Evolutionary conservation across 1,139 yeast genomes (phyloP).

Genomic region (Saccharomyces pastorianus): DNA sequence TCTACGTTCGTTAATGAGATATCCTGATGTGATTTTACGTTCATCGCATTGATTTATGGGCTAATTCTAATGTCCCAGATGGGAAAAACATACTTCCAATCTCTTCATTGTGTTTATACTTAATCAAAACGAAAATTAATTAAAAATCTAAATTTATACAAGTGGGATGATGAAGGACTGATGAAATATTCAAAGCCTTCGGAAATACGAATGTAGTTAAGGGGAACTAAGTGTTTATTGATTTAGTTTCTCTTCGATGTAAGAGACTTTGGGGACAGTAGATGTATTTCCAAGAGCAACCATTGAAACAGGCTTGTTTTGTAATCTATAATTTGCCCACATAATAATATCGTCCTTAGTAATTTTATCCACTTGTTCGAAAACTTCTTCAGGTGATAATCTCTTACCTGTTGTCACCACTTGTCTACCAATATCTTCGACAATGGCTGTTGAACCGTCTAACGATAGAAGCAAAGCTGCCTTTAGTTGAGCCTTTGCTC

Average conservation of each 20-base stretch:
- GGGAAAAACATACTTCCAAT: too few species aligned
- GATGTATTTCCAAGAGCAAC: slow-evolving; percentile 83
- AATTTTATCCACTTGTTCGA: slow-evolving; percentile 71
- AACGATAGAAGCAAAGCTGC: slow-evolving; percentile 82
- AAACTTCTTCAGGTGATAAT: slow-evolving; percentile 85
- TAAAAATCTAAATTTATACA: too few species aligned
- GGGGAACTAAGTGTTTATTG: slow-evolving; percentile 1
- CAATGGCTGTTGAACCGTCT: slow-evolving; percentile 93
- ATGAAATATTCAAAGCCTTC: too few species aligned
- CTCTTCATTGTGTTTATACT: too few species aligned
- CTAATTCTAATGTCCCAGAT: too few species aligned
- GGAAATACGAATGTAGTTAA: too few species aligned
- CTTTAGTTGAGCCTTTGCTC: slow-evolving; percentile 89
- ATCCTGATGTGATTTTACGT: too few species aligned
- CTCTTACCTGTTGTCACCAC: slow-evolving; percentile 89
- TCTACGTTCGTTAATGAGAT: too few species aligned
- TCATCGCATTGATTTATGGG: too few species aligned
- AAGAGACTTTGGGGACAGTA: slow-evolving; percentile 30
- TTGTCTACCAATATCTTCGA: slow-evolving; percentile 97
- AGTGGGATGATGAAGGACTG: too few species aligned
- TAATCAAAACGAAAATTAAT: too few species aligned
- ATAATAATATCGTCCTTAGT: slow-evolving; percentile 69
- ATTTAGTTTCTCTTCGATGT: slow-evolving; percentile 22
- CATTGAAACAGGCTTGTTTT: slow-evolving; percentile 73
- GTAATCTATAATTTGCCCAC: slow-evolving; percentile 83